Evolutionary conservation across 495 filamentous ascomycete species (phyloP), one percentile per base, ranked within the genome.

Genomic region (Paragyromitra xinjiangensis): DNA sequence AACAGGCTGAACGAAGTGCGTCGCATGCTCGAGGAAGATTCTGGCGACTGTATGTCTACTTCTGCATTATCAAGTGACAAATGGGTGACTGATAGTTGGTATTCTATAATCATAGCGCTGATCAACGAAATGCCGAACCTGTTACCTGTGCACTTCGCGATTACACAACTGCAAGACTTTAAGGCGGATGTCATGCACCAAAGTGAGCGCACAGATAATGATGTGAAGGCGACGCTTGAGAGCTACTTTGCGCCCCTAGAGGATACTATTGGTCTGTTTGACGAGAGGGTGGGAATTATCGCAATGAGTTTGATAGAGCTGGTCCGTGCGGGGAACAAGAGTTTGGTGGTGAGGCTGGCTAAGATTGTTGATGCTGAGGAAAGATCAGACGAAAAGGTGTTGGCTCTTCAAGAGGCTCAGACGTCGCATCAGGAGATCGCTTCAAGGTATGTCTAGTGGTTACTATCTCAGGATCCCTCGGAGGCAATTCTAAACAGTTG

Each of bases 151-250:
- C 95, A 99, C 84, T 96, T 95, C 86, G 92, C 93, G 81, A 89
- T 99, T 68, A 97, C 94, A 7, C 89, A 92, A 82, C 84, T 99
- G 84, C 88, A 94, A 75, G 95, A 98, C 82, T 97, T 98, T 73
- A 89, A 94, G 61, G 95, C 97, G 84, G 92, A 95, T 84, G 94
- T 96, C 3, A 93, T 99, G 89, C 93, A 97, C 81, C 95, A 98
- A 87, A 94, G 95, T 82, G 87, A 88, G 78, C 89, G 91, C 81
- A 85, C 90, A 65, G 93, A 96, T 79, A 82, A 86, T 12, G 91
- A 92, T 75, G 85, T 93, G 70, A 90, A 94, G 82, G 87, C 85
- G 50, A 98, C 94, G 0, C 83, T 99, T 73, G 89, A 92, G 78
- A 92, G 97, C 75, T 94, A 95, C 83, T 99, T 99, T 82, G 86